A percentile compares a stretch with the other conserved stretches of the same genome.
These are phyloP conservation scores for Malbranchea zuffiana DNA, from an alignment of 2,329 filamentous ascomycete species.

Conservation along the genomic window DNA sequence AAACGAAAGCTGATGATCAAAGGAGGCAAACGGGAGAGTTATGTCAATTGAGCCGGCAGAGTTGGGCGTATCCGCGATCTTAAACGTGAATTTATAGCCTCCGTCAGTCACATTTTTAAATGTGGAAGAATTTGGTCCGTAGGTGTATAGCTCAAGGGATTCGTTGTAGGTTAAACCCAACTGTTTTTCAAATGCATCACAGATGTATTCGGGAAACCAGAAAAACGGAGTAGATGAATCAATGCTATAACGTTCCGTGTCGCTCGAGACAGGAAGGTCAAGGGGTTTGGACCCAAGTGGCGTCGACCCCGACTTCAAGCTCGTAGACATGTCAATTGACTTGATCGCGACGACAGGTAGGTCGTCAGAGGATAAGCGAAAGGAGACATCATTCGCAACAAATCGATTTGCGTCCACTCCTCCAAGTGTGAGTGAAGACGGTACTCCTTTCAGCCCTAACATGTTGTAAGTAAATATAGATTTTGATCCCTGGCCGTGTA, in stretches of 20 bases:
- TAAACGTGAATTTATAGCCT: conserved; percentile 29
- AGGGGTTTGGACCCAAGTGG: conserved; percentile 9
- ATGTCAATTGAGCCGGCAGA: conserved; percentile 23
- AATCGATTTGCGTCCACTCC: conserved; percentile 26
- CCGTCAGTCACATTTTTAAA: conserved; percentile 17
- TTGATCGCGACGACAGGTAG: conserved; percentile 25
- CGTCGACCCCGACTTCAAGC: conserved; percentile 7
- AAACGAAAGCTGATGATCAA: conserved; percentile 28
- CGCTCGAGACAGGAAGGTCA: conserved; percentile 17
- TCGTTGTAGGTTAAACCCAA: conserved; percentile 29
- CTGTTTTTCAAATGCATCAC: conserved; percentile 27
- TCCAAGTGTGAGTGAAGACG: conserved; percentile 24
- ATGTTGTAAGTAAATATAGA: conserved; percentile 5
- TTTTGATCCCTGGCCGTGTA: not conserved
- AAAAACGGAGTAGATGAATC: conserved; percentile 33
- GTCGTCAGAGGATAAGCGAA: conserved; percentile 22
- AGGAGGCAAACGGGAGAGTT: conserved; percentile 30
- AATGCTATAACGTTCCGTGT: conserved; percentile 23
- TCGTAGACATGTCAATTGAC: conserved; percentile 19
- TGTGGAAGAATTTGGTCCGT: conserved; percentile 19
- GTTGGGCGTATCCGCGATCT: conserved; percentile 22
- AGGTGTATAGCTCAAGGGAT: conserved; percentile 27
- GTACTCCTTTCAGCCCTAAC: conserved; percentile 21
- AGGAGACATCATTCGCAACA: conserved; percentile 19
- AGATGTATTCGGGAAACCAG: conserved; percentile 29